phyloP scores from a whole-genome alignment of 768 basidiomycete genomes.

The Cyclocybe aegerita region DNA sequence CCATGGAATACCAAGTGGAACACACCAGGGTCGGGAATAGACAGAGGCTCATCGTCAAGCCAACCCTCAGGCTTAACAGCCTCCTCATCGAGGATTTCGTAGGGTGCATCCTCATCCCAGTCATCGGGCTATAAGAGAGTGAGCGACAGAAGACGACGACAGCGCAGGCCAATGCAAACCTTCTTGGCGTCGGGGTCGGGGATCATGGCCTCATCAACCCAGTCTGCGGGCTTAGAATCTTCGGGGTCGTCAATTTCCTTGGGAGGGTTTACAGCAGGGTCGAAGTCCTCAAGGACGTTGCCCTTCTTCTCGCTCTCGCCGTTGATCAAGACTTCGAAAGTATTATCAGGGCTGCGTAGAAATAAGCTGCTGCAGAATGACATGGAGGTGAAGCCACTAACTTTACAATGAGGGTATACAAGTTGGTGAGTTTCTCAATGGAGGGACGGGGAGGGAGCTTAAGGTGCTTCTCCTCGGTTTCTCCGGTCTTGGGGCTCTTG shows the following conservation, averaged over 20 bases:
- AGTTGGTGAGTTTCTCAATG: slow-evolving; percentile 87
- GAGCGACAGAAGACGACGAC: not conserved
- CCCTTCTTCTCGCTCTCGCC: slow-evolving; percentile 80
- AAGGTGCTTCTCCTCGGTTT: slow-evolving; percentile 97
- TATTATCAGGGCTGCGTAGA: slow-evolving; percentile 80
- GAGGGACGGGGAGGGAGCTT: slow-evolving; percentile 75
- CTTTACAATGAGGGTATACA: slow-evolving; percentile 94
- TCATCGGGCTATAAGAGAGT: slow-evolving; percentile 67
- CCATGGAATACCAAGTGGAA: not conserved
- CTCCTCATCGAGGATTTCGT: slow-evolving; percentile 85
- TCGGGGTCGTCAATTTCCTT: slow-evolving; percentile 92
- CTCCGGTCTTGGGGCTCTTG: slow-evolving; percentile 89
- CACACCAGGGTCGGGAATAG: slow-evolving; percentile 84
- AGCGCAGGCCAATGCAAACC: slow-evolving; percentile 35
- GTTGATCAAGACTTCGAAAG: slow-evolving; percentile 90
- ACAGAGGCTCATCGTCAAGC: slow-evolving; percentile 84
- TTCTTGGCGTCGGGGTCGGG: slow-evolving; percentile 82
- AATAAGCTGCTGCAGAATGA: slow-evolving; percentile 4
- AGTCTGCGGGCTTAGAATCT: slow-evolving; percentile 87
- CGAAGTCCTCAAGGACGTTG: slow-evolving; percentile 89
- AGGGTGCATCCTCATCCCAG: slow-evolving; percentile 98
- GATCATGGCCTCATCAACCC: slow-evolving; percentile 91
- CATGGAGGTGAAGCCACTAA: slow-evolving; percentile 38
- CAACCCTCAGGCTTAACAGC: slow-evolving; percentile 93
- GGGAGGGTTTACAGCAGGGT: slow-evolving; percentile 88